Evolutionary conservation across 164 flowering plant genomes (phyloP), one percentile per base, ranked within the genome.

Genomic region (Nymphaea colorata): DNA sequence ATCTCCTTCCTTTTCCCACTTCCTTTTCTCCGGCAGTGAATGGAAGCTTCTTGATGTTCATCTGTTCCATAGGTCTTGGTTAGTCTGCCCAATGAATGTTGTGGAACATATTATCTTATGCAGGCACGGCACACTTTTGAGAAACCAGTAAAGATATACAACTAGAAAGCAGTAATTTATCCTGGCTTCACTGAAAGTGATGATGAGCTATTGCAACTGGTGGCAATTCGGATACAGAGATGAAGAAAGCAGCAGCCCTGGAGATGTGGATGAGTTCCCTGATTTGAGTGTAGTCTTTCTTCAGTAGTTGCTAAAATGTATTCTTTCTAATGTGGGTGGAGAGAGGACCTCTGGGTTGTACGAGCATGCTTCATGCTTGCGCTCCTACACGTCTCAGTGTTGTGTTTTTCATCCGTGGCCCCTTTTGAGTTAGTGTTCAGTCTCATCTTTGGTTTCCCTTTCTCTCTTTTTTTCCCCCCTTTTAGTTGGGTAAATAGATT

Each of bases 141-240:
- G 81, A 84, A 82, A 75, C 81, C 86, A 36, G 84, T 84, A 62
- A 81, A 81, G 75, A 82, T 84, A 67, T 84, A 82, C 75, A 84
- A 82, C 69, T 84, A 81, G 79, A 64, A 61, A 44, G 41, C 18
- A 47, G 61, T 57, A 67, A 65, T 53, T 5, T 8, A 61, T 66
- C 64, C 67, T 25, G 42, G 57, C 66, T 3, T 25, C 59, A 12
- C 64, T 61, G 43, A 7, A 61, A 61, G 16, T n/a, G 7, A 47
- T 47, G 55, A 47, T 7, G 6, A 2, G 7, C 7, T 47, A 47
- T 14, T 47, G 11, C 55, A 47, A 7, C 12, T 47, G 55, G 12
- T 47, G 55, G 55, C 55, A 2, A 47, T 4, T 2, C 55, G 12
- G 55, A 47, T 25, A 47, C 55, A 47, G 55, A 47, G 2, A 47